Percentiles rank a stretch among this genome's conserved stretches.
Conservation (phyloP, 2,329 filamentous ascomycete genomes). For the Fusarium sp. region DNA sequence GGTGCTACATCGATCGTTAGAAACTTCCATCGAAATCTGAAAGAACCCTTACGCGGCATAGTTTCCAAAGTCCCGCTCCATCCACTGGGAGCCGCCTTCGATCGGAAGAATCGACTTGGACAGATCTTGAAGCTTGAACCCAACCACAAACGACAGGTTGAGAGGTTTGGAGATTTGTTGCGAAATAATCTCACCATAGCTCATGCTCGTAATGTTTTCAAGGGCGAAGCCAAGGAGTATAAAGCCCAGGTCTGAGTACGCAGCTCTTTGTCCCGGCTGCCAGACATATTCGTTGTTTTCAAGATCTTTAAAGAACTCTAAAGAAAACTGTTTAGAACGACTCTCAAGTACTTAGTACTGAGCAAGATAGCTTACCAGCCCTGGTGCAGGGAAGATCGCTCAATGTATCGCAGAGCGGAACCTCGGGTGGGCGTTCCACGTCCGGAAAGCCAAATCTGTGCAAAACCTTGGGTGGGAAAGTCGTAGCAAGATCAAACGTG, state of each 20-base stretch:
- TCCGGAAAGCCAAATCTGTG: not conserved
- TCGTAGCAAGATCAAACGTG: not conserved
- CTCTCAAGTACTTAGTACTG: no score
- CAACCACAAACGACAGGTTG: not conserved
- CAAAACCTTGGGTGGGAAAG: not conserved
- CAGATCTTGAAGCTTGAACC: not conserved
- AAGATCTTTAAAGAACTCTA: not conserved
- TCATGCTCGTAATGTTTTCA: not conserved
- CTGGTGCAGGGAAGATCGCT: not conserved
- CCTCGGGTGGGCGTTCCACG: not conserved
- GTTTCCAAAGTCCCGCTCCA: not conserved
- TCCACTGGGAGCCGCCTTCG: slow-evolving; percentile 31
- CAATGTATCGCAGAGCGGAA: not conserved
- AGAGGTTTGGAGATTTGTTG: not conserved
- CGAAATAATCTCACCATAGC: not conserved
- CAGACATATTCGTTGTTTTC: not conserved
- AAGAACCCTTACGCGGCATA: not conserved
- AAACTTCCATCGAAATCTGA: not conserved
- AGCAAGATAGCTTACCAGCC: not conserved
- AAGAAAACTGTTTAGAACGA: no score
- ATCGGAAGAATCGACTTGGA: slow-evolving; percentile 49
- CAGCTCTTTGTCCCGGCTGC: slow-evolving; percentile 4
- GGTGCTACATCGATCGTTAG: slow-evolving; percentile 33
- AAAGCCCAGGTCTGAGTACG: not conserved
- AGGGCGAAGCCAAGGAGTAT: slow-evolving; percentile 1